Conservation (phyloP, 164 flowering plant species). For the Taxillus chinensis region DNA sequence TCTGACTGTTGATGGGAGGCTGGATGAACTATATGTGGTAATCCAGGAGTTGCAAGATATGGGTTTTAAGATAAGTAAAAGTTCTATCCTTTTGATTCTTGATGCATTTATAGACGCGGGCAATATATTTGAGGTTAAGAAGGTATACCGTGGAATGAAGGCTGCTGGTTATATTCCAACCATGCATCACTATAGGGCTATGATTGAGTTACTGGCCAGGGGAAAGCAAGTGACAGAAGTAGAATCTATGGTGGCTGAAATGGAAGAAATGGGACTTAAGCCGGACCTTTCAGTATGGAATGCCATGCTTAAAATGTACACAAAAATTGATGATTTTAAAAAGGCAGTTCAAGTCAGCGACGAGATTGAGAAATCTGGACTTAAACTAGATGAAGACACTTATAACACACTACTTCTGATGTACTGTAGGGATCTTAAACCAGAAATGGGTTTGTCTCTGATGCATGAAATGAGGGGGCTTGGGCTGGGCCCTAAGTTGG, state of each 20-base stretch:
- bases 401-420: slow-evolving; percentile 79
- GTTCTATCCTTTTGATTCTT: slow-evolving; percentile 80
- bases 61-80: slow-evolving; percentile 88
- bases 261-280: slow-evolving; percentile 82
- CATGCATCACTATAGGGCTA: slow-evolving; percentile 78
- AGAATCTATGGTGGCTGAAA: slow-evolving; percentile 78
- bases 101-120: slow-evolving; percentile 82
- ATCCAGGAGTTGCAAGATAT: slow-evolving; percentile 90
- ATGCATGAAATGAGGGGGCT: slow-evolving; percentile 60
- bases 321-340: slow-evolving; percentile 55
- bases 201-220: slow-evolving; percentile 56
- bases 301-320: slow-evolving; percentile 63
- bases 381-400: slow-evolving; percentile 71
- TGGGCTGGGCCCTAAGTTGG: slow-evolving; percentile 63
- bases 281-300: slow-evolving; percentile 80
- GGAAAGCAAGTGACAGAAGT: slow-evolving; percentile 82
- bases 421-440: slow-evolving; percentile 80
- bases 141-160: slow-evolving; percentile 88
- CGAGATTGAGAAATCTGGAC: slow-evolving; percentile 42
- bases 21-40: slow-evolving; percentile 80
- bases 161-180: slow-evolving; percentile 94
- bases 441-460: slow-evolving; percentile 76
- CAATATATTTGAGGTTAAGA: slow-evolving; percentile 83
- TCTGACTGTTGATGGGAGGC: slow-evolving; percentile 66
- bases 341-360: slow-evolving; percentile 60